Percentiles rank a stretch among this genome's conserved stretches.
Evolutionary conservation across 2,329 filamentous ascomycete species (phyloP).

Genomic region (Immersiporthe knoxdaviesiana): DNA sequence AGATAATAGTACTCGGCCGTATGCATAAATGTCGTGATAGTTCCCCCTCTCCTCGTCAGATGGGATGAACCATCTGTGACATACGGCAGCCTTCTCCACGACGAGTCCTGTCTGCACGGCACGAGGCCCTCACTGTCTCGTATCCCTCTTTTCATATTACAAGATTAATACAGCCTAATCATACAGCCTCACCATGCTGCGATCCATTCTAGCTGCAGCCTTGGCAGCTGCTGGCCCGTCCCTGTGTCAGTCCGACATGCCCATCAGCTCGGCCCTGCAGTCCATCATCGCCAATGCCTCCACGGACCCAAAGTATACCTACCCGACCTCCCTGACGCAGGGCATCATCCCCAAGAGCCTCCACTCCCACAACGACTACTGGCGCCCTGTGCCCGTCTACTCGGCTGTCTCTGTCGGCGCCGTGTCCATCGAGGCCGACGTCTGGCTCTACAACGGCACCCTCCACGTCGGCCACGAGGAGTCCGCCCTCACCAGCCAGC

Average conservation of each 20-base stretch:
- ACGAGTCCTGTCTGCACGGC: no score
- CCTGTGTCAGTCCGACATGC: slow-evolving; percentile 23
- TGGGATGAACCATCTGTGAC: slow-evolving; percentile 15
- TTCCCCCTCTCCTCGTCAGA: neutral
- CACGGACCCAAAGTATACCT: slow-evolving; percentile 42
- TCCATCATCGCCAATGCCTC: slow-evolving; percentile 22
- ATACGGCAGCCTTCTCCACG: neutral
- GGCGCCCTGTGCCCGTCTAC: slow-evolving; percentile 65
- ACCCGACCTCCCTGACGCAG: slow-evolving; percentile 57
- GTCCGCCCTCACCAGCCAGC: slow-evolving; percentile 53
- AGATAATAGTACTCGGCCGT: neutral
- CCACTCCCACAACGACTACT: slow-evolving; percentile 74
- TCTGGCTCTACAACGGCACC: slow-evolving; percentile 61
- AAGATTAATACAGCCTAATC: neutral
- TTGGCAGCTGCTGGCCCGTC: slow-evolving; percentile 6
- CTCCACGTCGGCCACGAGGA: slow-evolving; percentile 66
- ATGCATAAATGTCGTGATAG: slow-evolving; percentile 6
- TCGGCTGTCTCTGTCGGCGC: slow-evolving; percentile 63
- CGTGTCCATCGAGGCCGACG: slow-evolving; percentile 68
- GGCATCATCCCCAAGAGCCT: slow-evolving; percentile 59
- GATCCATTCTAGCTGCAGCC: slow-evolving; percentile 1
- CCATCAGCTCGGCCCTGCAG: slow-evolving; percentile 24
- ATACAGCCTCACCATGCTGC: slow-evolving; percentile 14
- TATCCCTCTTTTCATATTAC: neutral
- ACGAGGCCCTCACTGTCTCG: no score